phyloP scores from a whole-genome alignment of 805 yeast genomes.

The Cephaloascus albidus region DNA sequence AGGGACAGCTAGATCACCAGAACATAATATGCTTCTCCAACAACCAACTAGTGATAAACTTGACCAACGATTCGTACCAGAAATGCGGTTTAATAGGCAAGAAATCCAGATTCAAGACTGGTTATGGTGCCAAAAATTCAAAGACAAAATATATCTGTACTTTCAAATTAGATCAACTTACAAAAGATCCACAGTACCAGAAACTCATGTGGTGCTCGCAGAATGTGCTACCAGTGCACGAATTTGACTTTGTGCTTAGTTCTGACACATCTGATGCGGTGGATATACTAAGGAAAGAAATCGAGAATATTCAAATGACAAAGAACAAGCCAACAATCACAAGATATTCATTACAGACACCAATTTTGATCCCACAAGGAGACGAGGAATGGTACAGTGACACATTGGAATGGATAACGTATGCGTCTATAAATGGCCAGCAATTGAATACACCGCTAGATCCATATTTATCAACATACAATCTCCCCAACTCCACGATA shows the following conservation, averaged over 20 bases:
- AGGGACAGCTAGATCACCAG: conserved; percentile 15
- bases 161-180: conserved; percentile 1
- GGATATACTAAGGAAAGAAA: too few relatives aligned
- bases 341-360: too few relatives aligned
- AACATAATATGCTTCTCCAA: conserved; percentile 16
- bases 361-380: neutral
- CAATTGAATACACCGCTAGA: conserved; percentile 11
- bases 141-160: conserved; percentile 3
- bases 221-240: conserved; percentile 3
- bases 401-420: conserved; percentile 18
- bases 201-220: conserved; percentile 9
- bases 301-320: neutral
- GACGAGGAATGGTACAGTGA: neutral
- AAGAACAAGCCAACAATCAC: neutral
- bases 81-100: conserved; percentile 21
- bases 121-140: conserved; percentile 4
- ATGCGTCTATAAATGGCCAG: conserved; percentile 12
- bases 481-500: neutral
- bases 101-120: conserved; percentile 7
- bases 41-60: conserved; percentile 15
- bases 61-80: conserved; percentile 17
- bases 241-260: neutral
- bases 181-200: conserved; percentile 5
- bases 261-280: neutral
- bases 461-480: conserved; percentile 12